These are phyloP conservation scores for Curvularia eragrostidis DNA, from an alignment of 2,329 filamentous ascomycete species.

Conservation along the genomic window DNA sequence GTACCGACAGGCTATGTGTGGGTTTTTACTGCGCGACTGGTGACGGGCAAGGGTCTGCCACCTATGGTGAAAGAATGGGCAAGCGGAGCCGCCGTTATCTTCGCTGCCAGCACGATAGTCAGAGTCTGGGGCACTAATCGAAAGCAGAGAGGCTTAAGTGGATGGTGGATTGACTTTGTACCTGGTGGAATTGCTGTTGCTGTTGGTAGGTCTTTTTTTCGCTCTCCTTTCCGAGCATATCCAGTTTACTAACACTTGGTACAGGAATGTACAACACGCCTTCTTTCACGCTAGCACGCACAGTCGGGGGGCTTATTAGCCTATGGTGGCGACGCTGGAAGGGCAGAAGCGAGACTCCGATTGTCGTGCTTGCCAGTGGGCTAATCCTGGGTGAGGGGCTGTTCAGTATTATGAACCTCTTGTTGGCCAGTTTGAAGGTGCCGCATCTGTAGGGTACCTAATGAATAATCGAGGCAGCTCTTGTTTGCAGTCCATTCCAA, in stretches of 20 bases:
- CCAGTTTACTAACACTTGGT: slow-evolving; percentile 2
- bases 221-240: background rate
- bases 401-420: slow-evolving; percentile 86
- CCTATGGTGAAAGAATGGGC: slow-evolving; percentile 84
- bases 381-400: slow-evolving; percentile 76
- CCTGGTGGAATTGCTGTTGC: slow-evolving; percentile 96
- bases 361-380: slow-evolving; percentile 89
- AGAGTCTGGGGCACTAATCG: slow-evolving; percentile 58
- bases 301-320: slow-evolving; percentile 69
- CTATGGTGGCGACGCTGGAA: slow-evolving; percentile 19
- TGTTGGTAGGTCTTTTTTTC: slow-evolving; percentile 67
- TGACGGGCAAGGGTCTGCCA: slow-evolving; percentile 88
- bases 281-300: slow-evolving; percentile 89
- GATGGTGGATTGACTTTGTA: slow-evolving; percentile 74
- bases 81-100: slow-evolving; percentile 74
- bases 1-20: slow-evolving; percentile 95
- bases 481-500: background rate
- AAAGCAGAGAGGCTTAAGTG: slow-evolving; percentile 43
- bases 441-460: slow-evolving; percentile 51
- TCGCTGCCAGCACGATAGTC: slow-evolving; percentile 72
- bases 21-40: slow-evolving; percentile 93
- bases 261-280: slow-evolving; percentile 96
- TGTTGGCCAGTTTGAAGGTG: slow-evolving; percentile 77
- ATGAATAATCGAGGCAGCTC: background rate
- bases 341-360: slow-evolving; percentile 68